These are phyloP conservation scores for Rhizopus stolonifer DNA, from an alignment of 371 early-diverging fungal species.

Conservation along the genomic window DNA sequence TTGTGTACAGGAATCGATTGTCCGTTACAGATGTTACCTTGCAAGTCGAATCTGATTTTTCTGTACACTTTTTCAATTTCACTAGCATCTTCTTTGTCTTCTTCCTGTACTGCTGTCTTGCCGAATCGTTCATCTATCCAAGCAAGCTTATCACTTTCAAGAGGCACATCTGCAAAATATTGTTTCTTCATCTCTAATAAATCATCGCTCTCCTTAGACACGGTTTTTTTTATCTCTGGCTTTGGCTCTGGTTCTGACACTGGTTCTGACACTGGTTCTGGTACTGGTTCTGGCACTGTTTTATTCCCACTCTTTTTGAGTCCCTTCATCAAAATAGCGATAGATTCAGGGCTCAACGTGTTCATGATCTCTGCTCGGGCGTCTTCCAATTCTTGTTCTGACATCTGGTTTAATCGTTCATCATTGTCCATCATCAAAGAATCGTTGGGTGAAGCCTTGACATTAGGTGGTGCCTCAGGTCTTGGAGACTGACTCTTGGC, in stretches of 20 bases:
- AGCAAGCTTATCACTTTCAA: slow-evolving; percentile 67
- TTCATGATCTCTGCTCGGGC: slow-evolving; percentile 59
- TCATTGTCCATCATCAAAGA: slow-evolving; percentile 51
- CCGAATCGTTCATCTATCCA: slow-evolving; percentile 62
- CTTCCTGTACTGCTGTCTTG: slow-evolving; percentile 4
- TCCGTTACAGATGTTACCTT: slow-evolving; percentile 60
- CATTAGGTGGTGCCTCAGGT: slow-evolving; percentile 17
- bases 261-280: slow-evolving; percentile 24
- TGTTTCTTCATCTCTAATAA: slow-evolving; percentile 52
- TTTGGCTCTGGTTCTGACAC: slow-evolving; percentile 20
- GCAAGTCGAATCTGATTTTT: slow-evolving; percentile 72
- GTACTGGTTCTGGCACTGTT: slow-evolving; percentile 17
- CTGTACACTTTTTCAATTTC: slow-evolving; percentile 32
- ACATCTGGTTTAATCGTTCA: slow-evolving; percentile 55
- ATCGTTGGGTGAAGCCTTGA: slow-evolving; percentile 4
- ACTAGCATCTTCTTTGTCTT: slow-evolving; percentile 9
- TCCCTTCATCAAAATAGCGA: slow-evolving; percentile 46
- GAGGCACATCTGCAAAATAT: slow-evolving; percentile 55
- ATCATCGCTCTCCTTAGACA: slow-evolving; percentile 36
- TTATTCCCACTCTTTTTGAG: slow-evolving; percentile 16
- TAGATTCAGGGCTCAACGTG: slow-evolving; percentile 55
- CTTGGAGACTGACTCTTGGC: slow-evolving; percentile 16
- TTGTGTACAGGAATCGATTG: slow-evolving; percentile 56
- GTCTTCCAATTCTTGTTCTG: slow-evolving; percentile 58
- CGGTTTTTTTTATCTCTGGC: neutral